Conservation (phyloP, 1,284 basidiomycete species). For the Cryptococcus maquisensis region DNA sequence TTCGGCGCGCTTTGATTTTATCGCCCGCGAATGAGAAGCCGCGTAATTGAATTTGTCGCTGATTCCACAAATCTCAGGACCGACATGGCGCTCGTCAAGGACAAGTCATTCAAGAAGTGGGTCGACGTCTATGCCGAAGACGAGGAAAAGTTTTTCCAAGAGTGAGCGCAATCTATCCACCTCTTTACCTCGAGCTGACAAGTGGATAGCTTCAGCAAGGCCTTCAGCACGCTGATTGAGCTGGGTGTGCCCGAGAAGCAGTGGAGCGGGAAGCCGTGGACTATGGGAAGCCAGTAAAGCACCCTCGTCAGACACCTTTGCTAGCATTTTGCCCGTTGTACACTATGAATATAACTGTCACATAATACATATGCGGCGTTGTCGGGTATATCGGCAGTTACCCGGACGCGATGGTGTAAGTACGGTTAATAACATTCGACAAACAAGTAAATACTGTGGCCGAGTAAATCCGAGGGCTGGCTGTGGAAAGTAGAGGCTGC, state of each 20-base stretch:
- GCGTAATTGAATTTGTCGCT: not conserved
- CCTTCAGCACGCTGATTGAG: conserved; percentile 73
- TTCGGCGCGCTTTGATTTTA: not conserved
- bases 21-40: not conserved
- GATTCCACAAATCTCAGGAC: conserved; percentile 53
- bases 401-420: not conserved
- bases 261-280: conserved; percentile 69
- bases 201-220: conserved; percentile 66
- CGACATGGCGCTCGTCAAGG: conserved; percentile 70
- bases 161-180: conserved; percentile 55
- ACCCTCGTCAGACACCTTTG: not conserved
- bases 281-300: conserved; percentile 55
- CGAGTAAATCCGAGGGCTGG: not conserved
- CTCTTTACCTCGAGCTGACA: not conserved
- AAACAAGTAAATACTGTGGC: not conserved
- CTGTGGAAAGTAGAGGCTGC: too few relatives aligned
- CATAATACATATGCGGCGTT: not conserved
- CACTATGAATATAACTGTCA: not conserved
- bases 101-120: conserved; percentile 83
- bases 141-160: conserved; percentile 81
- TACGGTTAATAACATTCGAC: not conserved
- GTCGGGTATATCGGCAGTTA: too few relatives aligned
- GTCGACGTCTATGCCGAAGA: conserved; percentile 78
- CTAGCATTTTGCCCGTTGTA: not conserved
- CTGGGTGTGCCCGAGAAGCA: conserved; percentile 80